Evolutionary conservation across 1,284 basidiomycete species (phyloP), one percentile per base, ranked within the genome.

Genomic region (Moesziomyces parantarcticus): DNA sequence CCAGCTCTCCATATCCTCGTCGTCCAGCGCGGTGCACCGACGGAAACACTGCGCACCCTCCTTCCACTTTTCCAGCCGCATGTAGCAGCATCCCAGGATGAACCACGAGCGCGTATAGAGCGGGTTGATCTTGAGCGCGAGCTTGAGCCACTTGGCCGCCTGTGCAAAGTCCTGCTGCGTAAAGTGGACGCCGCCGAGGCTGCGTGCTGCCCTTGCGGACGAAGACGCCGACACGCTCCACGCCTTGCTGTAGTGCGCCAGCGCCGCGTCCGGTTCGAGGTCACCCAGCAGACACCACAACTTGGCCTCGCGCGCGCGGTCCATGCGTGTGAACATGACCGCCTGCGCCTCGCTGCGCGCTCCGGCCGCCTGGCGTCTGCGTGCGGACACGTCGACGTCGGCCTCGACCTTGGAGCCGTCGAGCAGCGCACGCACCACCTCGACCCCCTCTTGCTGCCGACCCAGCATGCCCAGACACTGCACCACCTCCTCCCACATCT

Each of bases 1-100:
- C 97, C 97, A 99, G 72, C 93, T 95, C 87, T 99, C 96, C 4
- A 89, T 92, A 81, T 99, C 95, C 77, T 99, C 96, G 66, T 96
- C 93, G 69, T 98, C 95, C 64, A 99, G 90, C 10, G 89, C 86
- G 0, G 97, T 94, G 77, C 93, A 94, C 39, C 95, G 87, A 49
- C 87, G 86, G 85, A 99, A 99, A 0, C 92, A 91, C 48, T 91
- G 89, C 58, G 90, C 89, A 1, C 91, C 95, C 25, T 90, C 90
- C 25, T 88, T 88, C 94, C 94, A 82, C 36, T 60, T 57, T 55
- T 96, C 92, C 63, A 88, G 79, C 20, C 91, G 88, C 85, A 97
- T 90, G 71, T 88, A 90, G 10, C 93, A 90, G 78, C 97, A 98
- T 0, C 97, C 97, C 32, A 99, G 88, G 44, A 97, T 89, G 85